Evolutionary conservation across 176 grass and related monocot species (phyloP).

Genomic region (Bothriochloa decipiens): DNA sequence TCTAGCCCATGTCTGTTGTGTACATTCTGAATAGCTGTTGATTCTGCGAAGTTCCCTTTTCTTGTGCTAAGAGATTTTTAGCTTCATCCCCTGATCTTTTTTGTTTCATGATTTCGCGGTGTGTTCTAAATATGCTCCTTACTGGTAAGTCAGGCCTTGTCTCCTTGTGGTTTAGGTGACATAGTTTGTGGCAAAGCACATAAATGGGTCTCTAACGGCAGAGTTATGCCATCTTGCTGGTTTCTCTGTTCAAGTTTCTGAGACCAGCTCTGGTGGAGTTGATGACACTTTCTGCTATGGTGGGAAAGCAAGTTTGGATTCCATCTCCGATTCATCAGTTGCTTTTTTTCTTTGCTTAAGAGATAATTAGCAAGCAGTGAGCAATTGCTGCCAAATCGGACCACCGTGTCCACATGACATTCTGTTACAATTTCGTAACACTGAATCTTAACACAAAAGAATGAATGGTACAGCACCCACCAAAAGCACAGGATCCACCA

Average conservation of each 20-base stretch:
- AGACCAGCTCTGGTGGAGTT: constrained; percentile 36
- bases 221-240: constrained; percentile 80
- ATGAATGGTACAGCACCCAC: constrained; percentile 50
- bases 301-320: constrained; percentile 84
- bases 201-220: constrained; percentile 92
- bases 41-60: background rate
- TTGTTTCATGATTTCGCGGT: background rate
- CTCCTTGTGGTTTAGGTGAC: constrained; percentile 90
- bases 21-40: constrained; percentile 37
- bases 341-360: background rate
- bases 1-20: background rate
- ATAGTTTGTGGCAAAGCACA: constrained; percentile 83
- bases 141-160: constrained; percentile 64
- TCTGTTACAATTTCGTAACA: constrained; percentile 57
- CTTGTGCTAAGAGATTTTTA: constrained; percentile 21
- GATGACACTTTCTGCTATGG: constrained; percentile 89
- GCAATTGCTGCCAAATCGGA: constrained; percentile 42
- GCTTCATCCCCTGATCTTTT: constrained; percentile 17
- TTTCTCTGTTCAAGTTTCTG: constrained; percentile 71
- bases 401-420: constrained; percentile 17
- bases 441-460: constrained; percentile 56
- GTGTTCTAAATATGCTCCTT: constrained; percentile 43
- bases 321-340: constrained; percentile 70
- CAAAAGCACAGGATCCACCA: constrained; percentile 20
- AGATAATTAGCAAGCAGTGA: constrained; percentile 35